Evolutionary conservation across 1,284 basidiomycete genomes (phyloP).

Genomic region (Rugosomyces carneus): DNA sequence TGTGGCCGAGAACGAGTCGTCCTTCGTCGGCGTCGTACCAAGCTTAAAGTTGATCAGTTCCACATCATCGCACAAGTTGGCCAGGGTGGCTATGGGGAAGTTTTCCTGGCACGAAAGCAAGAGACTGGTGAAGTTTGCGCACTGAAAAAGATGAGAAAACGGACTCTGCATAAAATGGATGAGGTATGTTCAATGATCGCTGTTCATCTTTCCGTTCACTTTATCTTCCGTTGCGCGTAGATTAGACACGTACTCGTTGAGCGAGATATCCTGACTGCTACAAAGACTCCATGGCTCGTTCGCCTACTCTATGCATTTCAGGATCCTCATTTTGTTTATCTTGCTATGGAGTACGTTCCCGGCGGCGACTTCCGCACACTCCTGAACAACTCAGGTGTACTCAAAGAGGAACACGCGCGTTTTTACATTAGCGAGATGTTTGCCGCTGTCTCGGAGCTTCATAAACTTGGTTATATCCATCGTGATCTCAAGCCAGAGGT

Average conservation of each 20-base stretch:
- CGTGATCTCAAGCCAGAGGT: constrained; percentile 98
- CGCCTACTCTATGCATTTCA: constrained; percentile 92
- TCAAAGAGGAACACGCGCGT: constrained; percentile 92
- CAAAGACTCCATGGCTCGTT: constrained; percentile 94
- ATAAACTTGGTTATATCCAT: constrained; percentile 95
- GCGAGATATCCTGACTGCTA: constrained; percentile 91
- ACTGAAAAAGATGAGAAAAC: constrained; percentile 93
- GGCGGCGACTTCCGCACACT: constrained; percentile 95
- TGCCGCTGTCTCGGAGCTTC: constrained; percentile 82
- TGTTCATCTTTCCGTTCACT: neutral
- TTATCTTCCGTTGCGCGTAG: constrained; percentile 29
- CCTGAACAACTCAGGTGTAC: constrained; percentile 91
- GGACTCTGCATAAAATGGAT: constrained; percentile 93
- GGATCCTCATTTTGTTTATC: constrained; percentile 82
- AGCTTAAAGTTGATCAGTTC: constrained; percentile 85
- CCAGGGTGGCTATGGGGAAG: constrained; percentile 95
- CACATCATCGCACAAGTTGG: constrained; percentile 96
- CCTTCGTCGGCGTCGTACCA: constrained; percentile 81
- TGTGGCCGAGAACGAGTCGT: constrained; percentile 88
- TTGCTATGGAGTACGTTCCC: constrained; percentile 98
- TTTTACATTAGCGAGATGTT: constrained; percentile 99
- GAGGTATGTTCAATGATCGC: constrained; percentile 50
- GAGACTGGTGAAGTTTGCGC: constrained; percentile 94
- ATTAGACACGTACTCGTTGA: constrained; percentile 94
- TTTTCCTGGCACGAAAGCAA: constrained; percentile 87